These are phyloP conservation scores for Vanrija pseudolonga DNA, from an alignment of 1,284 basidiomycete genomes.

Conservation along the genomic window DNA sequence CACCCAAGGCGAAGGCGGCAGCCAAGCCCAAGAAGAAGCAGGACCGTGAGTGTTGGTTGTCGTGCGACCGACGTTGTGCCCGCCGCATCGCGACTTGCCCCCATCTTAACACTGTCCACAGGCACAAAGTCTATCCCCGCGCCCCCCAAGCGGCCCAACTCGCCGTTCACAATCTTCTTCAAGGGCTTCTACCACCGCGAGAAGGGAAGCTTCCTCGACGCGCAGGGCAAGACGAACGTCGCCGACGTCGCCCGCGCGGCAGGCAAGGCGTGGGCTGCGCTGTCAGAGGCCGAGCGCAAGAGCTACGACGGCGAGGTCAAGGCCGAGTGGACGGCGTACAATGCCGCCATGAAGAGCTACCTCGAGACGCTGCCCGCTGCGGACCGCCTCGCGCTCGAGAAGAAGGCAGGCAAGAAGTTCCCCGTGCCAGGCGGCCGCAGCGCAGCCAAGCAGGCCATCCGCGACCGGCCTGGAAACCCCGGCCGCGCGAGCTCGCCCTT, in stretches of 20 bases:
- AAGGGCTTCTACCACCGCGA: slow-evolving; percentile 6
- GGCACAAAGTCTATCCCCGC: not conserved
- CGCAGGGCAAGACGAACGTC: slow-evolving; percentile 21
- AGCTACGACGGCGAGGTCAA: slow-evolving; percentile 10
- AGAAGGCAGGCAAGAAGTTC: slow-evolving; percentile 25
- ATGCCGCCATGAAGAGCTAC: slow-evolving; percentile 14
- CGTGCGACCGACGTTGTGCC: too few relatives aligned
- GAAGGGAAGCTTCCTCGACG: slow-evolving; percentile 2
- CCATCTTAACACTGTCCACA: too few relatives aligned
- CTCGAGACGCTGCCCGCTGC: slow-evolving; percentile 13
- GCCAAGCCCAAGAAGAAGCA: not conserved
- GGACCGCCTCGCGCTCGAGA: slow-evolving; percentile 20
- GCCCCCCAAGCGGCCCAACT: slow-evolving; percentile 15
- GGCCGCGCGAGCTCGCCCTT: slow-evolving; percentile 29
- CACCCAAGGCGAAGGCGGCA: too few relatives aligned
- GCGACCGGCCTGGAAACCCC: slow-evolving; percentile 25
- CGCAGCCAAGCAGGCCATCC: slow-evolving; percentile 9
- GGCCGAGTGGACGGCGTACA: slow-evolving; percentile 11
- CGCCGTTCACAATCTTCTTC: slow-evolving; percentile 31
- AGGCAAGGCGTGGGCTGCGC: slow-evolving; percentile 20
- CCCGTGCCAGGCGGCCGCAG: slow-evolving; percentile 23
- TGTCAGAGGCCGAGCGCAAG: slow-evolving; percentile 10
- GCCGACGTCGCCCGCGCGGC: slow-evolving; percentile 8
- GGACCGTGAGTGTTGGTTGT: not conserved
- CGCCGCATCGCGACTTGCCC: not conserved